Conservation (phyloP, 2,329 filamentous ascomycete species). For the Stromatinia cepivora region DNA sequence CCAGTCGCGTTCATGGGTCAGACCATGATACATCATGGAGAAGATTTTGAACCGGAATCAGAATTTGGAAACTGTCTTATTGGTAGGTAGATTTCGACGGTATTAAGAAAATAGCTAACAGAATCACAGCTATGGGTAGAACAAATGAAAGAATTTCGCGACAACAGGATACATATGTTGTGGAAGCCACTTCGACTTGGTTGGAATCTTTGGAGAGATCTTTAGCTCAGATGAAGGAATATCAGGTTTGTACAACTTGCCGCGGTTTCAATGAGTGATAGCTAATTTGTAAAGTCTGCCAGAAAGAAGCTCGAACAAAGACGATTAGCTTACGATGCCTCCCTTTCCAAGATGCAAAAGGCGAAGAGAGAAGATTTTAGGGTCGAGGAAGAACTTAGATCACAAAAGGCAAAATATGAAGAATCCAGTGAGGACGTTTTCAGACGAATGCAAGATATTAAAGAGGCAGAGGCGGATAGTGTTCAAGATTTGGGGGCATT, state of each 20-base stretch:
- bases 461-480: conserved; percentile 83
- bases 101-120: conserved; percentile 28
- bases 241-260: conserved; percentile 64
- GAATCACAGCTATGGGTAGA: conserved; percentile 66
- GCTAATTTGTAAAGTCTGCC: conserved; percentile 54
- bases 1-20: conserved; percentile 78
- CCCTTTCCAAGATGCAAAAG: conserved; percentile 87
- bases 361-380: conserved; percentile 91
- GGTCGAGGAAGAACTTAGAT: conserved; percentile 86
- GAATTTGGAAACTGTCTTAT: conserved; percentile 87
- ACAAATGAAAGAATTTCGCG: conserved; percentile 86
- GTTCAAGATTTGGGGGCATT: conserved; percentile 78
- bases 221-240: conserved; percentile 94
- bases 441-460: conserved; percentile 93
- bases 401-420: conserved; percentile 93
- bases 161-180: conserved; percentile 80
- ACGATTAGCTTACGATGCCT: conserved; percentile 87
- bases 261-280: conserved; percentile 27
- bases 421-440: conserved; percentile 91
- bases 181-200: conserved; percentile 78
- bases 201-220: conserved; percentile 88
- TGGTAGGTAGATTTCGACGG: conserved; percentile 42
- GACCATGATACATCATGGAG: conserved; percentile 84
- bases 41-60: conserved; percentile 88
- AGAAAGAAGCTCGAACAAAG: conserved; percentile 93